Base-by-base conservation (phyloP, 75 land plant genomes). In the Cupressus sempervirens region DNA sequence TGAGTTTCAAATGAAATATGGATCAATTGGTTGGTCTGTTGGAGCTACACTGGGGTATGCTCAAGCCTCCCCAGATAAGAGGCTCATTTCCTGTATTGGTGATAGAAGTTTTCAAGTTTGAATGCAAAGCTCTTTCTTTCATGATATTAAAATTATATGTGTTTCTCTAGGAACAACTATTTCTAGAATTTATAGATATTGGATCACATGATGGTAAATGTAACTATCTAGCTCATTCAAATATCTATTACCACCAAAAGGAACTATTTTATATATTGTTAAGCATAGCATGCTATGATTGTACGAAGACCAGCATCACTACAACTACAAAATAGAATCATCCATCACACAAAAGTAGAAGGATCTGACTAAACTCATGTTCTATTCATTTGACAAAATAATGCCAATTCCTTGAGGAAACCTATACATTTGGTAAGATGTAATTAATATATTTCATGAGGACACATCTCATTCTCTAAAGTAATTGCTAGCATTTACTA, bases 1-100 rank as follows among this genome's bases (percentile, higher is more conserved):
- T 86, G 97, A 95, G 84, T 95, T 94, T 84, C 94, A 95, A 79
- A 91, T 95, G 94, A 94, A 92, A 77, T 95, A 95, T 92, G 96
- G n/a, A n/a, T n/a, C n/a, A n/a, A n/a, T n/a, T n/a, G n/a, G n/a
- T n/a, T n/a, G n/a, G n/a, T n/a, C n/a, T 32, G 95, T 95, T 15
- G 97, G 95, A 36, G 97, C 94, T 48, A 87, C 92, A 38, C 86
- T 95, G 13, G 97, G 95, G 18, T 93, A 91, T 88, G 91, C 95
- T 62, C 93, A 94, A 85, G 91, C 91, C 76, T 85, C 85, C 1
- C 89, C 86, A 83, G 84, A 92, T 50, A 94, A 90, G 82, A 90
- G 95, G 53, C 89, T 94, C n/a, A 92, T 94, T 67, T 87, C 95
- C 41, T 95, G 97, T 89, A 95, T 94, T 65, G 95, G 97, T 83